Evolutionary conservation across 306 rosid species (phyloP).

Genomic region (Prunus persica): Prunus_persica_NCBIv2 NC_034010.1:26516001-26516500

Average conservation of each 20-base stretch:
- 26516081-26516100: slow-evolving; percentile 60
- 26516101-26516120: slow-evolving; percentile 54
- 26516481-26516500: slow-evolving; percentile 67
- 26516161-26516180: slow-evolving; percentile 63
- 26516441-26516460: slow-evolving; percentile 68
- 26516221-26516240: slow-evolving; percentile 80
- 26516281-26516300: slow-evolving; percentile 79
- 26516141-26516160: slow-evolving; percentile 67
- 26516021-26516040: slow-evolving; percentile 65
- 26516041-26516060: slow-evolving; percentile 64
- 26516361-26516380: slow-evolving; percentile 77
- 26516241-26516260: slow-evolving; percentile 45
- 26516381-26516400: slow-evolving; percentile 84
- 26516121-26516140: slow-evolving; percentile 62
- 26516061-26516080: slow-evolving; percentile 76
- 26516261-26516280: slow-evolving; percentile 56
- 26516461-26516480: slow-evolving; percentile 94
- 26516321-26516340: slow-evolving; percentile 80
- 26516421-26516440: slow-evolving; percentile 67
- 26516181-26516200: slow-evolving; percentile 47
- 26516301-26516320: slow-evolving; percentile 69
- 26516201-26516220: slow-evolving; percentile 62
- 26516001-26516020: slow-evolving; percentile 92
- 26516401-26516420: slow-evolving; percentile 70
- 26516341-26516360: slow-evolving; percentile 79